Evolutionary conservation across 2,329 filamentous ascomycete genomes (phyloP), one percentile per base, ranked within the genome.

Genomic region (Colletotrichum brevisporum): DNA sequence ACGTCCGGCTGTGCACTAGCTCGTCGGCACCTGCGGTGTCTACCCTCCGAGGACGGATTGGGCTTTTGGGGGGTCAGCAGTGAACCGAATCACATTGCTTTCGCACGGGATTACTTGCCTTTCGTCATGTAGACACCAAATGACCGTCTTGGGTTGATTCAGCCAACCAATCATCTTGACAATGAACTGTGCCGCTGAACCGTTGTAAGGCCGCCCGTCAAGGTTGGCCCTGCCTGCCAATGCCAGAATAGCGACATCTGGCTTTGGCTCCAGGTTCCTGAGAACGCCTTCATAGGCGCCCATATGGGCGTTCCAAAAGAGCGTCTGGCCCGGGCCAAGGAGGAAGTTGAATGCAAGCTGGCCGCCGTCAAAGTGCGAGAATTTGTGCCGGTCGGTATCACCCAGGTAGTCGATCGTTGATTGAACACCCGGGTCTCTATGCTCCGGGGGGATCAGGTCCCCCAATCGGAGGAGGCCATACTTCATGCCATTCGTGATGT

Each of bases 81-180:
- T 24, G 21, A 24, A 24, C 4, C 21, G 21, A 24, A 2, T 24
- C 21, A 24, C 21, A 24, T 24, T 24, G 21, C 21, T 24, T 24
- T 24, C 21, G 21, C 21, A 3, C 21, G 1, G 21, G 21, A 24
- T 24, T 0, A 65, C 47, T 6, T 36, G 53, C 54, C 54, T 24
- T 13, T 59, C 48, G 27, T 65, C 62, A 8, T 65, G 62, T 5
- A 65, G 47, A 31, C 54, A 58, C 62, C 62, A 65, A 3, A 45
- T 21, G 0, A 65, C 54, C 21, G 43, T 59, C 8, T 26, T 52
- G 1, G 62, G 54, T 13, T 65, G 45, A 5, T n/a, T 18, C 10
- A 65, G 62, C 62, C 62, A 65, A 13, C 24, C 36, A 9, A 59
- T 47, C 16, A 59, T 15, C 3, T 65, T 24, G 24, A 52, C 47